Evolutionary conservation across 352 stramenopile genomes (phyloP), one percentile per base, ranked within the genome.

Genomic region (Pythium pyrilobum): DNA sequence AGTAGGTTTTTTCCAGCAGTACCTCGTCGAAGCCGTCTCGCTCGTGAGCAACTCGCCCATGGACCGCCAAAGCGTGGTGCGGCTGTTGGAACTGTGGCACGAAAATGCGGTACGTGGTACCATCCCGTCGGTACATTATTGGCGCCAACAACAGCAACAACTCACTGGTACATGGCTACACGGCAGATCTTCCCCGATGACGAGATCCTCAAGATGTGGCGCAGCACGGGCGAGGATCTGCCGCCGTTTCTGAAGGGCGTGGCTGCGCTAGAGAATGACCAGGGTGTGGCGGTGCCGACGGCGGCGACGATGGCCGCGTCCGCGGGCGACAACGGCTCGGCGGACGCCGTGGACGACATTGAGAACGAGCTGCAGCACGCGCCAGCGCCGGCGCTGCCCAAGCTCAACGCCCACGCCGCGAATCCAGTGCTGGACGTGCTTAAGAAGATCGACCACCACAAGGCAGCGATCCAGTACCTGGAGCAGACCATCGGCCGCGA

Each of bases 21-120:
- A 87, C 39, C 54, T 92, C 15, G 74, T 85, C 4, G 82, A 92
- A 56, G 79, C 82, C 16, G 77, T 92, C 27, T 82, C 82, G 40
- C 66, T 92, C 31, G 82, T 92, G 33, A 86, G 77, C 72, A 92
- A 89, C 54, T 92, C 82, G 20, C 82, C 82, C 8, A 88, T 86
- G 68, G 82, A 92, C 53, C 72, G 82, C 7, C 76, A 90, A 47
- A 86, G 81, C 48, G 79, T 90, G 16, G 84, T 76, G 50, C 62
- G 76, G 10, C 64, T 92, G 21, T 53, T 92, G 39, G 76, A 89
- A 45, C 50, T 92, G 33, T 92, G 82, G 82, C 71, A 89, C 54
- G 74, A 88, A 37, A 89, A 92, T 56, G 58, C 76, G 28, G 61
- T 87, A 45, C 15, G 64, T 16, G 11, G 12, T 39, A 27, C 2